A percentile compares a stretch with the other conserved stretches of the same genome.
Evolutionary conservation across 108 stramenopile genomes (phyloP).

Genomic region (Discostella stelligeroides): DNA sequence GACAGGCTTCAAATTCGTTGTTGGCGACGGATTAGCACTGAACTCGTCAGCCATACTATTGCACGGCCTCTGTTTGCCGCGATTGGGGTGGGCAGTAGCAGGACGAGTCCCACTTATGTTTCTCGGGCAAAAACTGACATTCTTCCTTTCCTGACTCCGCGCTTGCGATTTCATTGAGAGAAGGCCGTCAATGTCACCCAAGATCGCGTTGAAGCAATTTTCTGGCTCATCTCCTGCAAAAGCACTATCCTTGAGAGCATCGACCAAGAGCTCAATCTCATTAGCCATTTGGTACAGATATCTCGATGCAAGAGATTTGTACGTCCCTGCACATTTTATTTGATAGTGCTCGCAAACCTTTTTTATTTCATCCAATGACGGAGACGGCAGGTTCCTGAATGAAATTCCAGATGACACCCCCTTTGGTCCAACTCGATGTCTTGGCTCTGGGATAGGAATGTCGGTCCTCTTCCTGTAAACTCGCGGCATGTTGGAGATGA

Average conservation of each 20-base stretch:
- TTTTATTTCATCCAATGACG: constrained; percentile 63
- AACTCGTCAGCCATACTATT: constrained; percentile 4
- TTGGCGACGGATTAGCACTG: constrained; percentile 13
- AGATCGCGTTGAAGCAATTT: constrained; percentile 6
- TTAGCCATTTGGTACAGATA: constrained; percentile 74
- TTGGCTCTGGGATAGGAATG: constrained; percentile 52
- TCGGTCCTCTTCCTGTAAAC: constrained; percentile 36
- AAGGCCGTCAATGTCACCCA: neutral
- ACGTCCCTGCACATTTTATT: constrained; percentile 67
- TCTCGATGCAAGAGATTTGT: constrained; percentile 72
- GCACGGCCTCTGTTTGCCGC: too few species aligned
- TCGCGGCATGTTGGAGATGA: constrained; percentile 11
- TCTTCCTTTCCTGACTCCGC: constrained; percentile 4
- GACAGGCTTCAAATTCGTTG: neutral
- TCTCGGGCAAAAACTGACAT: neutral
- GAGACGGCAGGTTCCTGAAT: constrained; percentile 60
- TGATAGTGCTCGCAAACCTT: constrained; percentile 82
- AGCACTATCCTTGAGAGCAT: constrained; percentile 43
- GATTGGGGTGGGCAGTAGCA: constrained; percentile 3
- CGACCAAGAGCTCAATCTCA: constrained; percentile 61
- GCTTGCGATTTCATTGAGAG: neutral
- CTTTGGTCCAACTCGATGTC: constrained; percentile 55
- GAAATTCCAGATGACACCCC: constrained; percentile 70
- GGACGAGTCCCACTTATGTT: constrained; percentile 12
- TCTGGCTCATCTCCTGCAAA: constrained; percentile 24